phyloP scores from a whole-genome alignment of 495 filamentous ascomycete genomes.

The Penicillium antarcticum region DNA sequence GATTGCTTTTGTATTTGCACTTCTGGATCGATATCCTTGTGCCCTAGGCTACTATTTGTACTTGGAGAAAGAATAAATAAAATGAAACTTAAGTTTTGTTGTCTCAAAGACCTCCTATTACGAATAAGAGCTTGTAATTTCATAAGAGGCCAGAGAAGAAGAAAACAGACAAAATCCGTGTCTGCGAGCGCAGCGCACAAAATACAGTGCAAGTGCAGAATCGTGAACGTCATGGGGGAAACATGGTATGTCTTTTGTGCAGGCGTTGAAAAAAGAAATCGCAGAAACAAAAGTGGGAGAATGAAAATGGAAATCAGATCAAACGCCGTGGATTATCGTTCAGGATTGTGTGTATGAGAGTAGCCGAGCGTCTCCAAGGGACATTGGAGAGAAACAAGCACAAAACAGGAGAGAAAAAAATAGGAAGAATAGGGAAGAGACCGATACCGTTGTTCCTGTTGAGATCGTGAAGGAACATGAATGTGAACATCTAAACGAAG shows the following conservation, averaged over 20 bases:
- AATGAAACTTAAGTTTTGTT: no score
- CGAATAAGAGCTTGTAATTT: no score
- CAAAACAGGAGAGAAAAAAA: not conserved
- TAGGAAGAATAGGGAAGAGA: not conserved
- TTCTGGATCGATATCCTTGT: no score
- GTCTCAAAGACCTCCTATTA: no score
- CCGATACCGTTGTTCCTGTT: conserved; percentile 2
- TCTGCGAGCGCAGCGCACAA: not conserved
- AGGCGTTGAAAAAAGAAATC: conserved; percentile 3
- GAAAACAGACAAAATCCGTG: no score
- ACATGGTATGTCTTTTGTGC: conserved; percentile 17
- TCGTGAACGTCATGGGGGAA: conserved; percentile 19
- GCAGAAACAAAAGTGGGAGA: conserved; percentile 9
- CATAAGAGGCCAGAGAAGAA: no score
- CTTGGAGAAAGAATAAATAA: no score
- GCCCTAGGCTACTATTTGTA: no score
- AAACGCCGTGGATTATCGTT: conserved; percentile 36
- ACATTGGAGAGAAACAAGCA: conserved; percentile 11
- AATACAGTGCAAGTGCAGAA: conserved; percentile 11
- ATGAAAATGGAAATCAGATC: conserved; percentile 7
- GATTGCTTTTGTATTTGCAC: no score
- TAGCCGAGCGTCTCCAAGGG: conserved; percentile 14
- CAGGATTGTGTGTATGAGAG: conserved; percentile 19
- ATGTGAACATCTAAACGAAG: conserved; percentile 18
- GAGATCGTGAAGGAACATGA: conserved; percentile 5